Evolutionary conservation across 2,329 filamentous ascomycete genomes (phyloP).

Genomic region (Aspergillus calidoustus): DNA sequence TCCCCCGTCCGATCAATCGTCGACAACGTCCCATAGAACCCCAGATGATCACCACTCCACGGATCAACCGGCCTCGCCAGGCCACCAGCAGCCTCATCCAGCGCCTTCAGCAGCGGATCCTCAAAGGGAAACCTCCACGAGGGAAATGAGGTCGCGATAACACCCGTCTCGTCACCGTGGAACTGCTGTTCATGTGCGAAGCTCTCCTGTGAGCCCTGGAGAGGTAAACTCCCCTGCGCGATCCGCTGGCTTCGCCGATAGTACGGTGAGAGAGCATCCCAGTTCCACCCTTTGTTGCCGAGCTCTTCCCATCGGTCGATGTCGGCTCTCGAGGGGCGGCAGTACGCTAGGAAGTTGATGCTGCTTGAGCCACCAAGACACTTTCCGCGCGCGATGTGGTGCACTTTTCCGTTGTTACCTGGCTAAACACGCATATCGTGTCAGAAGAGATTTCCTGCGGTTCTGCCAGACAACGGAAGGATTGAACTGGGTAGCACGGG

Average conservation of each 20-base stretch:
- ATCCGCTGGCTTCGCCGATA: slow-evolving; percentile 10
- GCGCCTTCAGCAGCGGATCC: slow-evolving; percentile 11
- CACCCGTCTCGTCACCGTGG: not conserved
- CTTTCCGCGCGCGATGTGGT: slow-evolving; percentile 22
- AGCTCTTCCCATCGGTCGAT: slow-evolving; percentile 16
- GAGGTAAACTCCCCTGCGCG: not conserved
- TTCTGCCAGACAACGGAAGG: no score
- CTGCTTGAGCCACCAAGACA: slow-evolving; percentile 23
- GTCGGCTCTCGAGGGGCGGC: slow-evolving; percentile 36
- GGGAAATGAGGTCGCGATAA: slow-evolving; percentile 13
- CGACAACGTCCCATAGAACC: slow-evolving; percentile 39
- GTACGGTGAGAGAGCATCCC: slow-evolving; percentile 7
- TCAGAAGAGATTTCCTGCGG: no score
- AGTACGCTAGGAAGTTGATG: slow-evolving; percentile 35
- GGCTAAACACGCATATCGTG: not conserved
- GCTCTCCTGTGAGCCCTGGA: not conserved
- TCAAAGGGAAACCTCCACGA: slow-evolving; percentile 18
- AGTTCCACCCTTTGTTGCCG: slow-evolving; percentile 13
- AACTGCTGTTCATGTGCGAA: not conserved
- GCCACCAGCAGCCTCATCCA: slow-evolving; percentile 8
- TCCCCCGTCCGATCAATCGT: slow-evolving; percentile 36
- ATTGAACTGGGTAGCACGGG: no score
- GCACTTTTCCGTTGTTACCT: slow-evolving; percentile 14
- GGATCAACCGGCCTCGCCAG: slow-evolving; percentile 24
- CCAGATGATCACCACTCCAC: slow-evolving; percentile 41